These are phyloP conservation scores for Saccharomyces hybrid DNA, from an alignment of 1,139 yeast genomes.

Conservation along the genomic window DNA sequence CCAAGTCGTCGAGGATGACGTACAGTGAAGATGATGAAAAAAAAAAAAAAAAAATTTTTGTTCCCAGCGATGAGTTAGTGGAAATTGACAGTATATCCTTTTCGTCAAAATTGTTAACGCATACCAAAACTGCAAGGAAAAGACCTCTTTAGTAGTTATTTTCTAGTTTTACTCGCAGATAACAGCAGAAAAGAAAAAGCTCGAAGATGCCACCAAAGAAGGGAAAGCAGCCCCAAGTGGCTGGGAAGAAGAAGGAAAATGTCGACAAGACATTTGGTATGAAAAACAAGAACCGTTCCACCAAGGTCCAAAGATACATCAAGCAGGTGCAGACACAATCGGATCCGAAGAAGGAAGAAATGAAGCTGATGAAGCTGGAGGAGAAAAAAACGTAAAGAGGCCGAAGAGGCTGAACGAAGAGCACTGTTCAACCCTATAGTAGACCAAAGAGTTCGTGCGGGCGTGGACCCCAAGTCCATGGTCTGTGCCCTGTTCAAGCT, in stretches of 20 bases:
- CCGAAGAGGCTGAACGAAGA: constrained; percentile 80
- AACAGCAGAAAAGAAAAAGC: background rate
- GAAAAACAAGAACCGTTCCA: constrained; percentile 87
- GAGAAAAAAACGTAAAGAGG: constrained; percentile 88
- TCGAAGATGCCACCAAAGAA: constrained; percentile 62
- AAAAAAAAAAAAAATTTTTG: background rate
- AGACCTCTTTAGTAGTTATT: background rate
- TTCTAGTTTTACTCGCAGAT: background rate
- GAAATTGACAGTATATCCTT: background rate
- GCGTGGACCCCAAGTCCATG: constrained; percentile 94
- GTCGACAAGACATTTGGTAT: constrained; percentile 93
- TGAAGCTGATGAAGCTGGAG: constrained; percentile 66
- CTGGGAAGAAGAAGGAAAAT: constrained; percentile 63
- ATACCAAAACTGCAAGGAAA: background rate
- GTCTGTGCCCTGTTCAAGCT: constrained; percentile 86
- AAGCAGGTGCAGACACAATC: constrained; percentile 67
- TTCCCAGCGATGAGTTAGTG: background rate
- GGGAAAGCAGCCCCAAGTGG: constrained; percentile 56
- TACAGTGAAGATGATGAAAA: background rate
- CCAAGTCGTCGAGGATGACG: background rate
- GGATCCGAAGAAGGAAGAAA: constrained; percentile 68
- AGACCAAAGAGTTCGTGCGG: constrained; percentile 88
- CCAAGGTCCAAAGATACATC: constrained; percentile 82
- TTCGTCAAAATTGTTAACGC: background rate
- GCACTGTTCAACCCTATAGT: constrained; percentile 60